These are phyloP conservation scores for Fraxinus nigra DNA, from an alignment of 305 asterid species.

Conservation along the genomic window DNA sequence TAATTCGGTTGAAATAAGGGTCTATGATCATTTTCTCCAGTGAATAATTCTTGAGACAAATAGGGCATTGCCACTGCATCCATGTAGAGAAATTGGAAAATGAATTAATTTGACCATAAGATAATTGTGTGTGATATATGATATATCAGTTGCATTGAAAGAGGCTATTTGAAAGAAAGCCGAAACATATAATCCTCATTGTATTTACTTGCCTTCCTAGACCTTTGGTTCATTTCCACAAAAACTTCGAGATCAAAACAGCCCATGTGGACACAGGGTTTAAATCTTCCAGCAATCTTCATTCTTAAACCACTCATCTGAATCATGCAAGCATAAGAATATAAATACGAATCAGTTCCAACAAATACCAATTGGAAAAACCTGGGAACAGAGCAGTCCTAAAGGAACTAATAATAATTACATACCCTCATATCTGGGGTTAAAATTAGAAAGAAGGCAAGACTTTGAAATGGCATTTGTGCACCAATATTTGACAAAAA, in stretches of 20 bases:
- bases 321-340: conserved; percentile 24
- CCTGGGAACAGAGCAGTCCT: background rate
- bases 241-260: conserved; percentile 95
- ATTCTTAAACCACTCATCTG: conserved; percentile 98
- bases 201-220: conserved; percentile 84
- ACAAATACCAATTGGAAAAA: background rate
- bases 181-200: background rate
- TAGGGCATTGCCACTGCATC: conserved; percentile 99
- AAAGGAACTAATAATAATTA: background rate
- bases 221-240: conserved; percentile 96
- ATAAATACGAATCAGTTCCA: conserved; percentile 22
- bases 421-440: background rate
- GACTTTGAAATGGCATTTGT: background rate
- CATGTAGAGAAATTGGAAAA: conserved; percentile 19
- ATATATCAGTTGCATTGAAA: background rate
- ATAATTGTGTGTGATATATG: background rate
- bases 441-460: background rate
- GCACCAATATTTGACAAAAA: background rate
- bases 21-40: conserved; percentile 88
- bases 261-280: conserved; percentile 92
- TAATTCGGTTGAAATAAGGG: conserved; percentile 85
- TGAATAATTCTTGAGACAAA: conserved; percentile 89
- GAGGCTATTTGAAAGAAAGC: background rate
- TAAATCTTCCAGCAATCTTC: conserved; percentile 96
- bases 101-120: background rate